Conservation (phyloP, 2,329 filamentous ascomycete species). For the Penicillium sp. region DNA sequence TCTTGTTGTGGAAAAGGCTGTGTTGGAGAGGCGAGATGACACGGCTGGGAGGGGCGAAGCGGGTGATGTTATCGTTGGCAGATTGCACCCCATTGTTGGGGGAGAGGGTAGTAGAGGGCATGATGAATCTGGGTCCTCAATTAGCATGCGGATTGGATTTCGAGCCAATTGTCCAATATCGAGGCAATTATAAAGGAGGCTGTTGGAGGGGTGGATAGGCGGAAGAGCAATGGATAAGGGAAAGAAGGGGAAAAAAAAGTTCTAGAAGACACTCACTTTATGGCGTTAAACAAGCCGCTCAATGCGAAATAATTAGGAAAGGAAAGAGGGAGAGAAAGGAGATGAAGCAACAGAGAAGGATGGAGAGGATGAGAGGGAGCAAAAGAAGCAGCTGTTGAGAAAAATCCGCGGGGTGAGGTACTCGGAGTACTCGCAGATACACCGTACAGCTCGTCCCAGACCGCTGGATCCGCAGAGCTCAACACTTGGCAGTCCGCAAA, state of each 20-base stretch:
- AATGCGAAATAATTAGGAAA: constrained; percentile 18
- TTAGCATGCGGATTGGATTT: constrained; percentile 4
- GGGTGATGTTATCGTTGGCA: constrained; percentile 98
- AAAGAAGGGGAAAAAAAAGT: constrained; percentile 3
- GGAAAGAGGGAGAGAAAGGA: constrained; percentile 19
- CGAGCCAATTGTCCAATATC: not conserved
- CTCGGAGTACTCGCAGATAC: constrained; percentile 29
- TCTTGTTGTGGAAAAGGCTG: constrained; percentile 98
- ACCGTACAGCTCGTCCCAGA: constrained; percentile 29
- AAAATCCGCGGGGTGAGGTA: constrained; percentile 24
- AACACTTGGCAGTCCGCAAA: constrained; percentile 26
- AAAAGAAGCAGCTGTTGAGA: constrained; percentile 25
- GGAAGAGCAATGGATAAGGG: constrained; percentile 13
- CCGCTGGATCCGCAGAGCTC: constrained; percentile 12
- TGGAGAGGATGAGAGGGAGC: constrained; percentile 12
- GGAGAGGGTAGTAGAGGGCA: constrained; percentile 55
- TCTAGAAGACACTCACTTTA: constrained; percentile 14
- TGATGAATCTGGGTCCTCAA: constrained; percentile 42
- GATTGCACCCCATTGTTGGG: constrained; percentile 59
- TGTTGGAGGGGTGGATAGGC: constrained; percentile 2
- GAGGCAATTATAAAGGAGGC: not conserved
- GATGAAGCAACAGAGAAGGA: constrained; percentile 21
- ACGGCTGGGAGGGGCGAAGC: constrained; percentile 89
- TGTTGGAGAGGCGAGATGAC: constrained; percentile 86
- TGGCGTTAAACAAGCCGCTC: constrained; percentile 23